Conservation (phyloP, 768 basidiomycete species). For the Lactarius sp. region DNA sequence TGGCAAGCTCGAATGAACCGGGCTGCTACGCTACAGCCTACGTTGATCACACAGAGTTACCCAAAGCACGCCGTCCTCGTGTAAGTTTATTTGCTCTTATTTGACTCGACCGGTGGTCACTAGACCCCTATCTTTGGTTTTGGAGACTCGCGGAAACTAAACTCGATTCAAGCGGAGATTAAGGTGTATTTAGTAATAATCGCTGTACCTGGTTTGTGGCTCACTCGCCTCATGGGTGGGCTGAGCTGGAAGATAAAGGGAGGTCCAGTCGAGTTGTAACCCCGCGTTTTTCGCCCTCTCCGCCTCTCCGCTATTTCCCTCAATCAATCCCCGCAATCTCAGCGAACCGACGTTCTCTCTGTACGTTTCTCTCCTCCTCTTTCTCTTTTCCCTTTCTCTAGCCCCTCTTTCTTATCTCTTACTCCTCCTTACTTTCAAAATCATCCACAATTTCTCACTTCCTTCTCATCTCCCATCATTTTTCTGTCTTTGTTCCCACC, state of each 20-base stretch:
- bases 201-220: not conserved
- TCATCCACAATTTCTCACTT: not conserved
- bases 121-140: constrained; percentile 15
- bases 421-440: not conserved
- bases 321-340: constrained; percentile 26
- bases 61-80: constrained; percentile 10
- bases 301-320: constrained; percentile 26
- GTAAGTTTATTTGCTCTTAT: constrained; percentile 15
- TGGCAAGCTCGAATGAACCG: constrained; percentile 24
- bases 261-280: constrained; percentile 25
- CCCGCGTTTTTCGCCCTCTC: constrained; percentile 25
- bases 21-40: constrained; percentile 7
- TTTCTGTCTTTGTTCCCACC: not conserved
- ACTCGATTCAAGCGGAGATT: constrained; percentile 14
- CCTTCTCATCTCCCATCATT: not conserved
- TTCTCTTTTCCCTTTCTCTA: not conserved
- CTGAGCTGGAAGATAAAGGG: constrained; percentile 22
- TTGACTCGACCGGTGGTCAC: constrained; percentile 8
- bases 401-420: not conserved
- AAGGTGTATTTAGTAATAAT: not conserved
- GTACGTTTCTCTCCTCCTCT: constrained; percentile 14
- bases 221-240: not conserved
- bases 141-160: constrained; percentile 3
- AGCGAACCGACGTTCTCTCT: constrained; percentile 23
- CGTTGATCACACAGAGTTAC: constrained; percentile 4